phyloP scores from a whole-genome alignment of 768 basidiomycete genomes.

The Lactarius pseudohatsudake region DNA sequence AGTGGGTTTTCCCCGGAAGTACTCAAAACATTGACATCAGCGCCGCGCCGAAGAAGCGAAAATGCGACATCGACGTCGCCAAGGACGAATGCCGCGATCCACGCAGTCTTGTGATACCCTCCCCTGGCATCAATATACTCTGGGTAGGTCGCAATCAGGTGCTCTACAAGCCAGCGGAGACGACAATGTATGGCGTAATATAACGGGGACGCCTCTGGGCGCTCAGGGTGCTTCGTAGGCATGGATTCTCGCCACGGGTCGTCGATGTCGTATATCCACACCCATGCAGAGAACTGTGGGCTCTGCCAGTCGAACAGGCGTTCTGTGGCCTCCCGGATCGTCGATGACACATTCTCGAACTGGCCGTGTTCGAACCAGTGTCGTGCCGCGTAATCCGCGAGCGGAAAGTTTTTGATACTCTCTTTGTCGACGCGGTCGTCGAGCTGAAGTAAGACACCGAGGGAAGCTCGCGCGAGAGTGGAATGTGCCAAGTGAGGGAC shows the following conservation, averaged over 20 bases:
- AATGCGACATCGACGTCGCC: not conserved
- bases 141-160: not conserved
- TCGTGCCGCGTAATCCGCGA: not conserved
- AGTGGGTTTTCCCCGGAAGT: too few relatives aligned
- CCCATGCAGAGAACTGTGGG: not conserved
- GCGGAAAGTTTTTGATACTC: not conserved
- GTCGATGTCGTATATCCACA: slow-evolving; percentile 10
- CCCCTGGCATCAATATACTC: not conserved
- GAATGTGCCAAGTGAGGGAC: not conserved
- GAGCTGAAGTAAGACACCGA: not conserved
- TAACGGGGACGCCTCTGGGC: not conserved
- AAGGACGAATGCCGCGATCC: not conserved
- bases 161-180: not conserved
- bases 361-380: not conserved
- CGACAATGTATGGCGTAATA: not conserved
- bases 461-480: not conserved
- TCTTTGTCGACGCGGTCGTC: not conserved
- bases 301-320: not conserved
- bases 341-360: not conserved
- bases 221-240: not conserved
- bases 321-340: not conserved
- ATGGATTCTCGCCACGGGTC: not conserved
- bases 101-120: not conserved
- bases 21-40: too few relatives aligned
- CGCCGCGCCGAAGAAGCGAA: not conserved